phyloP scores from a whole-genome alignment of 164 flowering plant genomes.

The Buxus sempervirens region DNA sequence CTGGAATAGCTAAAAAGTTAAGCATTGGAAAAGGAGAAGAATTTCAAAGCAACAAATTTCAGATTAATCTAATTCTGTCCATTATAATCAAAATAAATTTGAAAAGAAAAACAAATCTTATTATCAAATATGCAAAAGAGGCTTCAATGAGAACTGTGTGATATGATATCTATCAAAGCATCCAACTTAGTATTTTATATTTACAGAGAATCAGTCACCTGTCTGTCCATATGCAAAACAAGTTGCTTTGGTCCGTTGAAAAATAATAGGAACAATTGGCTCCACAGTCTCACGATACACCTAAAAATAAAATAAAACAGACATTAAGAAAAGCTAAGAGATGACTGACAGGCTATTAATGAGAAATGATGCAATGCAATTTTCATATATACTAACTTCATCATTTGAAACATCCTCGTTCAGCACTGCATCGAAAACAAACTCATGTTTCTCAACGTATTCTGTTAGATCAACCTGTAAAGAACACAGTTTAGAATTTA shows the following conservation, averaged over 20 bases:
- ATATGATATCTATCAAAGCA: neutral
- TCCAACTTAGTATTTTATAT: neutral
- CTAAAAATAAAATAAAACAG: slow-evolving; percentile 32
- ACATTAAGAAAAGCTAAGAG: slow-evolving; percentile 3
- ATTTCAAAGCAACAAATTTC: neutral
- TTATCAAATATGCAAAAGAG: neutral
- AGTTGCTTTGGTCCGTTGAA: slow-evolving; percentile 87
- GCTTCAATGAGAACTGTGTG: neutral
- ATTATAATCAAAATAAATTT: no score
- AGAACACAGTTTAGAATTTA: slow-evolving; percentile 10
- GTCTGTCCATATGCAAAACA: slow-evolving; percentile 99
- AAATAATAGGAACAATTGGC: slow-evolving; percentile 84
- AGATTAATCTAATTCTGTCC: no score
- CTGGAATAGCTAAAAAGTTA: no score
- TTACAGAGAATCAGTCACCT: slow-evolving; percentile 38
- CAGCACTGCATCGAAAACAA: slow-evolving; percentile 91
- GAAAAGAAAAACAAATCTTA: no score
- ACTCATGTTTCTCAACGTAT: slow-evolving; percentile 89
- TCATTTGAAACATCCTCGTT: slow-evolving; percentile 84
- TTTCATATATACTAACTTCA: slow-evolving; percentile 51
- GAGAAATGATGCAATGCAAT: neutral
- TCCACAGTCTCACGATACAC: slow-evolving; percentile 87
- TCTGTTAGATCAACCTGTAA: slow-evolving; percentile 91
- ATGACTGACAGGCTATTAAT: neutral
- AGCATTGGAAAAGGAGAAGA: no score